Evolutionary conservation across 768 basidiomycete species (phyloP).

Genomic region (Sarcomyxa edulis): DNA sequence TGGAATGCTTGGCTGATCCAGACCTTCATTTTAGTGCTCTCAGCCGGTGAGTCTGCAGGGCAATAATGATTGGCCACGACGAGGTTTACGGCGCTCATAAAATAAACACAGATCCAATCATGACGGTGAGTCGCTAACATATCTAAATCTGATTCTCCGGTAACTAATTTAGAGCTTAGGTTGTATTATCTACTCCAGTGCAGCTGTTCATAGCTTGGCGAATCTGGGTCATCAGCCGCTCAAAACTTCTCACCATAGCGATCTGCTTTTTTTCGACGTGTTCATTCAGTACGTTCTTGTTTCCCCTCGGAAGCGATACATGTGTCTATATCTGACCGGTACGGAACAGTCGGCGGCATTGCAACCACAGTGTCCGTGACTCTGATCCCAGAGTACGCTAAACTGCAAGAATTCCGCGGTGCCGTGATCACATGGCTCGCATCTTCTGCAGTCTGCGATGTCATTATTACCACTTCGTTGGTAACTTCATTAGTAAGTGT

Average conservation of each 20-base stretch:
- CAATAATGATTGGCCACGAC: too few species aligned
- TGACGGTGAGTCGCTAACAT: constrained; percentile 1
- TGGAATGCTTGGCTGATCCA: not conserved
- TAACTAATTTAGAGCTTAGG: too few species aligned
- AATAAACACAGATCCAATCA: constrained; percentile 7
- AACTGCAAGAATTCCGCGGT: not conserved
- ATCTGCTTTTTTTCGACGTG: constrained; percentile 5
- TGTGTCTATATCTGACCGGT: not conserved
- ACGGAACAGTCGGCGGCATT: constrained; percentile 4
- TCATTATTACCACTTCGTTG: constrained; percentile 6
- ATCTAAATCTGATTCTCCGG: too few species aligned
- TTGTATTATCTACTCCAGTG: constrained; percentile 7
- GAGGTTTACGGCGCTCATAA: too few species aligned
- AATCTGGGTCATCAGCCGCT: constrained; percentile 7
- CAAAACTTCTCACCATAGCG: constrained; percentile 1
- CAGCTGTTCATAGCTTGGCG: constrained; percentile 8
- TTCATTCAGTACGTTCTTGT: constrained; percentile 4
- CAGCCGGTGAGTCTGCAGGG: constrained; percentile 2
- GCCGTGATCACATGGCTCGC: constrained; percentile 7
- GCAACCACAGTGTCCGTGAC: not conserved
- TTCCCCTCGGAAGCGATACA: too few species aligned
- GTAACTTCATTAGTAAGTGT: constrained; percentile 5
- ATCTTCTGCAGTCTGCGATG: constrained; percentile 5
- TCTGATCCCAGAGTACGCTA: not conserved
- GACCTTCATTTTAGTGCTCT: too few species aligned